A percentile compares a stretch with the other conserved stretches of the same genome.
Evolutionary conservation across 2,329 filamentous ascomycete species (phyloP).

Genomic region (Bisporella sp.): DNA sequence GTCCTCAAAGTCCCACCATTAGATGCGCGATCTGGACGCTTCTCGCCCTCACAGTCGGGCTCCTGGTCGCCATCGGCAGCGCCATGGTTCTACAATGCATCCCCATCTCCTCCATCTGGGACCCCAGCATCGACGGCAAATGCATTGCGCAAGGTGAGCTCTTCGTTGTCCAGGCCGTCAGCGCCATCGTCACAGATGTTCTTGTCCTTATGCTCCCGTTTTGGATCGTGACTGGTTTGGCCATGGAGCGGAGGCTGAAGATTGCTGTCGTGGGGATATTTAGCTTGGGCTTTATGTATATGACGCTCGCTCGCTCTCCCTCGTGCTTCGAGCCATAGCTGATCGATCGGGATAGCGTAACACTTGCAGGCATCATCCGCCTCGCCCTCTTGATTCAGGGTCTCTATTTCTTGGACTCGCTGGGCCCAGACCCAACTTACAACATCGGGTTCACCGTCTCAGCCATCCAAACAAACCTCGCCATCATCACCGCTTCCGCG

Average conservation of each 20-base stretch:
- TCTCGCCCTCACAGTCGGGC: slow-evolving; percentile 3
- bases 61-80: slow-evolving; percentile 1
- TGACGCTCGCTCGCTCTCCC: not conserved
- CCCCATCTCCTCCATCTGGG: slow-evolving; percentile 9
- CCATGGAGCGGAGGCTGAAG: slow-evolving; percentile 7
- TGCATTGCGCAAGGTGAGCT: slow-evolving; percentile 9
- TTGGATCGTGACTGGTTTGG: slow-evolving; percentile 12
- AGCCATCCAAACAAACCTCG: slow-evolving; percentile 14
- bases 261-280: slow-evolving; percentile 6
- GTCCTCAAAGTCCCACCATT: slow-evolving; percentile 30
- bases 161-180: slow-evolving; percentile 1
- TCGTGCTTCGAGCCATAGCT: slow-evolving; percentile 1
- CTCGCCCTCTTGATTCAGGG: slow-evolving; percentile 9
- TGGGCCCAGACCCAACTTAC: slow-evolving; percentile 7
- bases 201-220: slow-evolving; percentile 8
- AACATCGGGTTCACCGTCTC: slow-evolving; percentile 16
- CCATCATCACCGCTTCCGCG: slow-evolving; percentile 10
- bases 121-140: slow-evolving; percentile 1
- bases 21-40: slow-evolving; percentile 24
- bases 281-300: slow-evolving; percentile 7
- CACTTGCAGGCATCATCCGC: slow-evolving; percentile 12
- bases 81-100: slow-evolving; percentile 5
- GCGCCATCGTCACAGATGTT: slow-evolving; percentile 5
- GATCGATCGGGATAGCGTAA: slow-evolving; percentile 7
- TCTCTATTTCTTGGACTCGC: not conserved